Evolutionary conservation across 192 early-diverging fungal species (phyloP).

Genomic region (Linnemannia hyalina): DNA sequence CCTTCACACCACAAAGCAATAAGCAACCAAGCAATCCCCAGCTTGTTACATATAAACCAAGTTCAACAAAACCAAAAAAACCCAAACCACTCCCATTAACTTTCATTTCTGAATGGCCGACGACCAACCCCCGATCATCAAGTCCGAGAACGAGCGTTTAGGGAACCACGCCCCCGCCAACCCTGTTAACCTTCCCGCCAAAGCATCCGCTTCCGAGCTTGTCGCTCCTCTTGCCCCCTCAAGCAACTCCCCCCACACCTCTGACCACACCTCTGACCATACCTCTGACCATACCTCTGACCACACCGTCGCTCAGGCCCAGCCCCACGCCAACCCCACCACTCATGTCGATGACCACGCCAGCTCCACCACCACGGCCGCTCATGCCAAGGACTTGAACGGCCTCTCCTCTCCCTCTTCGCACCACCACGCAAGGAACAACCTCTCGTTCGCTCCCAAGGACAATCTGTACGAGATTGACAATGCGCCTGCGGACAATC

Average conservation of each 20-base stretch:
- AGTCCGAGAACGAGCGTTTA: slow-evolving; percentile 4
- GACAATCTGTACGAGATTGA: background rate
- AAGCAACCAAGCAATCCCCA: background rate
- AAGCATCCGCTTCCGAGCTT: background rate
- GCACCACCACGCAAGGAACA: background rate
- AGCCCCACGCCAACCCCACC: background rate
- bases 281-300: background rate
- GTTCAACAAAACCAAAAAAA: background rate
- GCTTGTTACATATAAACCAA: background rate
- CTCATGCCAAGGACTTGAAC: background rate
- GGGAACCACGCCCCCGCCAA: background rate
- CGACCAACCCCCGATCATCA: slow-evolving; percentile 1
- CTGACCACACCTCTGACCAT: background rate
- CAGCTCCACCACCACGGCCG: background rate
- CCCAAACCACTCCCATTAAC: background rate
- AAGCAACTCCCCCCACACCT: background rate
- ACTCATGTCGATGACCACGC: background rate
- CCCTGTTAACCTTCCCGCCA: background rate
- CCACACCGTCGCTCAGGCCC: background rate
- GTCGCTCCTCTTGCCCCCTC: background rate
- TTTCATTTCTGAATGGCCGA: slow-evolving; percentile 1
- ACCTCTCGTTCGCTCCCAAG: background rate
- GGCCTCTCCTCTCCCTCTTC: background rate
- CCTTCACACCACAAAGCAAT: background rate
- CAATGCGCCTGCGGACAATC: background rate